Evolutionary conservation across 139 green algal genomes (phyloP).

Genomic region (Tetradesmus obliquus): DNA sequence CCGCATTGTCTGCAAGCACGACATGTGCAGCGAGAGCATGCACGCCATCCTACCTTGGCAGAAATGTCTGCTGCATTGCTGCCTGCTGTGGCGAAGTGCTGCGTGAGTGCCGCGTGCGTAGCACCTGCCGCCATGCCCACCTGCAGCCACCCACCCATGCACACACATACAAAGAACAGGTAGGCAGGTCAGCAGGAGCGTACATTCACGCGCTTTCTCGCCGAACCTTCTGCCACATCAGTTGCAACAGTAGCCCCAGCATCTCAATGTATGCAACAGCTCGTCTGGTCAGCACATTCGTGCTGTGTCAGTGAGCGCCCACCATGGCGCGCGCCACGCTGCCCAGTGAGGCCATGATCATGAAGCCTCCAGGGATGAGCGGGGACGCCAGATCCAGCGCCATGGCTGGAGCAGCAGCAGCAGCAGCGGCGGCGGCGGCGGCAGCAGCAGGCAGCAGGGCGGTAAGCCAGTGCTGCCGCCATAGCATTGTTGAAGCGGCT

Average conservation of each 20-base stretch:
- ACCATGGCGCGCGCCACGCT: constrained; percentile 69
- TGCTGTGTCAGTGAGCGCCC: constrained; percentile 32
- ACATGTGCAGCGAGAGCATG: background rate
- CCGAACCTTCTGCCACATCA: background rate
- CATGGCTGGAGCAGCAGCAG: constrained; percentile 56
- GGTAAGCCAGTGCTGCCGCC: no score
- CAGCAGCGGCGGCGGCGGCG: constrained; percentile 10
- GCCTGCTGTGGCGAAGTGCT: constrained; percentile 80
- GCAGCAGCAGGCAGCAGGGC: background rate
- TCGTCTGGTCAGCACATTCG: background rate
- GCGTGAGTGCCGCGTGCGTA: constrained; percentile 85
- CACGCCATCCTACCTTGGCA: background rate
- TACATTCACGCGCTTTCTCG: no score
- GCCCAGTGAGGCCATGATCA: constrained; percentile 75
- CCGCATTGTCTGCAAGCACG: background rate
- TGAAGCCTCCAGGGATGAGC: constrained; percentile 60
- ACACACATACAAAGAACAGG: background rate
- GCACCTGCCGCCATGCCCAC: constrained; percentile 80
- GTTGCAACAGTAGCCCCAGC: background rate
- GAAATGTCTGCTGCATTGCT: constrained; percentile 88
- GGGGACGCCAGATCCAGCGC: constrained; percentile 66
- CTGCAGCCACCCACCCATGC: background rate
- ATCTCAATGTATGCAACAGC: background rate
- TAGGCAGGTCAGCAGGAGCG: no score
- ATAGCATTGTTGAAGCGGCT: no score